Evolutionary conservation across 2,329 filamentous ascomycete species (phyloP), one percentile per base, ranked within the genome.

Genomic region (Cladosporium sp.): DNA sequence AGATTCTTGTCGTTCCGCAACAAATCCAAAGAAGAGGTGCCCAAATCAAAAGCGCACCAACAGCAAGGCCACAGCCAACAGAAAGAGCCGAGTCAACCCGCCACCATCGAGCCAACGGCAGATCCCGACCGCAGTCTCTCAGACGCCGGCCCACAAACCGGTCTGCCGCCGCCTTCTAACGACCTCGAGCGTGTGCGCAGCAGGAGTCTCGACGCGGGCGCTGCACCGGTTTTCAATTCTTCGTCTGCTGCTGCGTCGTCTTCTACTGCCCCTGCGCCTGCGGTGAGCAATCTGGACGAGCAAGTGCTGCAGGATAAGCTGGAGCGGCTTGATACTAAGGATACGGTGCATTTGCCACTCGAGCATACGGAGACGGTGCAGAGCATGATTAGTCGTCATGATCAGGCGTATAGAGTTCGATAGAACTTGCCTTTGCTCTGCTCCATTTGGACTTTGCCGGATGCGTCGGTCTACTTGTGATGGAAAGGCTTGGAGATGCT

Each of bases 351-450:
- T 58, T 67, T 69, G 48, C 67, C 49, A 0, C 58, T 77, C 5
- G 65, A 64, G 10, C 71, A 74, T 39, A 73, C 72, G 13, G 75
- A 73, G 18, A 77, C 76, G 18, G 70, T 77, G 32, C 74, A 75
- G 26, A 77, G 74, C 56, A 67, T 77, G 63, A 75, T 79, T 46
- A 77, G 77, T 66, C 69, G 80, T 64, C 80, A 82, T 68, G 80
- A 82, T 67, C 79, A 80, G 73, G 54, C 54, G 34, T 58, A 58
- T 7, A 36, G 56, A 18, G 23, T 13, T 23, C 39, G 39, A 46
- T 46, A n/a, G 21, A 21, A 46, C 39, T 46, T 46, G 10, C 39
- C n/a, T 46, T 21, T 23, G n/a, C 39, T 21, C 6, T 46, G n/a
- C 39, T 23, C 4, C 8, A 13, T 21, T 21, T 2, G n/a, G 21